Base-by-base conservation (phyloP, 2,329 filamentous ascomycete species). In the Malbranchea cinnamomea region DNA sequence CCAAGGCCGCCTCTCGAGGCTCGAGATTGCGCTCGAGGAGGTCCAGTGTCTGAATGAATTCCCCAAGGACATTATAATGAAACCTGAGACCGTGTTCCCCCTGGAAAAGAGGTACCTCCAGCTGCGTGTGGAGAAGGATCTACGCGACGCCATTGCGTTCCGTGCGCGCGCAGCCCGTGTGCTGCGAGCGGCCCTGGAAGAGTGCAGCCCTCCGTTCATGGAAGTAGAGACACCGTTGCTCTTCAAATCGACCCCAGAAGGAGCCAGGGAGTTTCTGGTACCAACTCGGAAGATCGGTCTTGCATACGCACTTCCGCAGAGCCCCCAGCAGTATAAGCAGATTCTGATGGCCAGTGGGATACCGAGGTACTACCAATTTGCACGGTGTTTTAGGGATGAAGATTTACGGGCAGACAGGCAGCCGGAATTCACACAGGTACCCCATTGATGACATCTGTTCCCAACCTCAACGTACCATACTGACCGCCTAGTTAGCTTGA, bases 271-370 rank as follows among this genome's bases (percentile, higher is more conserved):
- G 51, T 98, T 98, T 38, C 54, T 98, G 4, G 87, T 98, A 4
- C 89, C 89, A 0, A 92, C 85, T 1, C 67, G 89, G 16, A 69
- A 67, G 20, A 66, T 65, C 2, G 83, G 82, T 0, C 60, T 74
- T 36, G 84, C 82, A 3, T 98, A 95, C 53, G 89, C 89, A 6
- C 62, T 98, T 12, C 85, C 85, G 0, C 91, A 98, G 52, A 95
- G 87, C 41, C 89, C 89, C 0, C 89, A 98, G 52, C 89, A 98
- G 53, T 98, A 95, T 51, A 98, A 98, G 58, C 89, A 98, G 58
- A 81, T 94, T 2, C 67, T 98, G 23, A 95, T 98, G 84, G 81
- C 84, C 0, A 79, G 80, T 37, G 87, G 87, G 0, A 68, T 94
- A 7, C 59, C 66, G 1, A 71, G 68, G 23, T 98, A 98, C 51